These are phyloP conservation scores for Zanthoxylum bungeanum DNA, from an alignment of 345 rosid genomes.

Conservation along the genomic window DNA sequence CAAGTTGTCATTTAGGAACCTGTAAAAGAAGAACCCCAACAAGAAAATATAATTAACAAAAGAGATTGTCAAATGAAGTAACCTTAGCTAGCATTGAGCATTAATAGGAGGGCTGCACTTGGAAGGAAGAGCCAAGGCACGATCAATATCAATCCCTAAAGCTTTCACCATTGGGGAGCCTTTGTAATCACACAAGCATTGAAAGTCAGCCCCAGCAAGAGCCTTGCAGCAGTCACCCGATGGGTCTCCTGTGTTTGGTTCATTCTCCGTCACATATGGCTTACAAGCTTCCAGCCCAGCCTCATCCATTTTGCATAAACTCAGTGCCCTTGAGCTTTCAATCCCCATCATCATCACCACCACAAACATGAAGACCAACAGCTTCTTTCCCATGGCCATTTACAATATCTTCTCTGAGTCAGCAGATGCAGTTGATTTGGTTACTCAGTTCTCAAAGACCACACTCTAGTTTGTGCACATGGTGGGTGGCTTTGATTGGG, in stretches of 20 bases:
- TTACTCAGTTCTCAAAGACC: too few species aligned
- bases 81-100: neutral
- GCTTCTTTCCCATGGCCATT: neutral
- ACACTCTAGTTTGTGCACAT: too few species aligned
- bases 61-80: too few species aligned
- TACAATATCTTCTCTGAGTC: neutral
- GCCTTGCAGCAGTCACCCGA: constrained; percentile 51
- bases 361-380: neutral
- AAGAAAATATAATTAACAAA: too few species aligned
- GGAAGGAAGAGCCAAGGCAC: constrained; percentile 52
- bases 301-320: constrained; percentile 44
- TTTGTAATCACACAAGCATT: constrained; percentile 63
- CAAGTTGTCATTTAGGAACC: too few species aligned
- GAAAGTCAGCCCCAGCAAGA: constrained; percentile 44
- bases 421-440: neutral
- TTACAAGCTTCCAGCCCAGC: constrained; percentile 51
- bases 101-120: constrained; percentile 45
- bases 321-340: constrained; percentile 28
- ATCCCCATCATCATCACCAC: constrained; percentile 8
- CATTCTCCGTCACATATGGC: constrained; percentile 49
- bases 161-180: constrained; percentile 45
- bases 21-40: too few species aligned
- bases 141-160: constrained; percentile 63
- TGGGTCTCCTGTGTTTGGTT: constrained; percentile 46
- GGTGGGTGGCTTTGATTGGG: too few species aligned